Conservation (phyloP, 257 asterid species). For the Solanum commersonii region DNA sequence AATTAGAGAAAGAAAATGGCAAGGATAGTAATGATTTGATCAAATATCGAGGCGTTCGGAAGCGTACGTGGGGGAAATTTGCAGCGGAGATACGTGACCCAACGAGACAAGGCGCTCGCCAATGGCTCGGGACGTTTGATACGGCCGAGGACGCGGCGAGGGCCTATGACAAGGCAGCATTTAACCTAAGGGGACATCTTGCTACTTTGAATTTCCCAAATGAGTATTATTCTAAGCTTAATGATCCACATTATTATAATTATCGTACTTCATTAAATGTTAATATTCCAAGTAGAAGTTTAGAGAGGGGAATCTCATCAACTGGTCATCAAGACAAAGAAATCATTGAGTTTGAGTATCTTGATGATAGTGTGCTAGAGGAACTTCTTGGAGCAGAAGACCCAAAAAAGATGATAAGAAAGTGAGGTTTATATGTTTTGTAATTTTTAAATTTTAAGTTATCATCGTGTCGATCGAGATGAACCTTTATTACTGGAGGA, state of each 20-base stretch:
- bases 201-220: conserved; percentile 15
- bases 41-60: conserved; percentile 5
- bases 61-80: conserved; percentile 3
- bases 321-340: background rate
- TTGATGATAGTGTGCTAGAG: background rate
- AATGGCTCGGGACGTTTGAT: conserved; percentile 6
- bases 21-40: background rate
- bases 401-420: background rate
- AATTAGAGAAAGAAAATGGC: background rate
- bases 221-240: conserved; percentile 3
- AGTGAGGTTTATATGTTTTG: background rate
- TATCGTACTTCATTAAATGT: background rate
- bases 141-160: conserved; percentile 3
- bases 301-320: background rate
- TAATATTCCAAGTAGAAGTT: background rate
- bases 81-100: conserved; percentile 16
- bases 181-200: conserved; percentile 3
- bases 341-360: background rate
- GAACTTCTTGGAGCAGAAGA: conserved; percentile 2
- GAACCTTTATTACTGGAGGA: background rate
- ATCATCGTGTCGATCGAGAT: background rate
- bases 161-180: conserved; percentile 13
- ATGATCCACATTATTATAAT: background rate
- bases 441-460: background rate
- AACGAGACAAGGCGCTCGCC: conserved; percentile 4